Conservation (phyloP, 2,329 filamentous ascomycete species). For the Hansfordia pulvinata region DNA sequence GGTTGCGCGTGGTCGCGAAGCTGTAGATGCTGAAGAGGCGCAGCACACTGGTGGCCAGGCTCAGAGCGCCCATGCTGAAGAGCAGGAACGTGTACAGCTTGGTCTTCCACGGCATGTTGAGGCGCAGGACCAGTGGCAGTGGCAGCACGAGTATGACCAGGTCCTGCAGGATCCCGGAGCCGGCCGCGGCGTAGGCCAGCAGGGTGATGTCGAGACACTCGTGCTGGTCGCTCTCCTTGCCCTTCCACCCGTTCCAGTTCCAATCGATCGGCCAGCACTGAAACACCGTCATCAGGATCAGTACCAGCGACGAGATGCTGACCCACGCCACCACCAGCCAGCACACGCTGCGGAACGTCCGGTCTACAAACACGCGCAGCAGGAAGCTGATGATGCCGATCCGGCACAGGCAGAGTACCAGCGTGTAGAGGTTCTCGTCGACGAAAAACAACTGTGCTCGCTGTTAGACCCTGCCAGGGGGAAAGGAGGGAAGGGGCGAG, state of each 20-base stretch:
- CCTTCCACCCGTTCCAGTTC: constrained; percentile 20
- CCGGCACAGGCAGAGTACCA: constrained; percentile 15
- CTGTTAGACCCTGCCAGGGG: constrained; percentile 1
- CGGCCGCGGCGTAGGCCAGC: constrained; percentile 16
- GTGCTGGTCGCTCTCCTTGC: constrained; percentile 8
- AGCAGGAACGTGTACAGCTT: constrained; percentile 19
- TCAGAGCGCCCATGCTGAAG: constrained; percentile 23
- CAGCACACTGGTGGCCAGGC: constrained; percentile 20
- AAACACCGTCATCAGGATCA: constrained; percentile 20
- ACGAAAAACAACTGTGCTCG: constrained; percentile 16
- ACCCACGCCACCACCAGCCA: constrained; percentile 13
- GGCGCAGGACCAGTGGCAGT: constrained; percentile 16
- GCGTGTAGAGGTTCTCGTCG: constrained; percentile 19
- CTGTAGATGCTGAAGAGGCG: constrained; percentile 19
- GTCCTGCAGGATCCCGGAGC: constrained; percentile 20
- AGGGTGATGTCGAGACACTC: constrained; percentile 20
- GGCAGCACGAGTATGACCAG: constrained; percentile 19
- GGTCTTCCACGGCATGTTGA: constrained; percentile 14
- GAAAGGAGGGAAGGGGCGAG: neutral
- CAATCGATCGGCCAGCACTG: constrained; percentile 19
- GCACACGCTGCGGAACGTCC: constrained; percentile 12
- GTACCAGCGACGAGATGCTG: constrained; percentile 10
- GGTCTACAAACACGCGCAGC: constrained; percentile 17
- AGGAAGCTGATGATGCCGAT: constrained; percentile 19
- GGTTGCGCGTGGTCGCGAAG: constrained; percentile 20